Evolutionary conservation across 2,329 filamentous ascomycete species (phyloP).

Genomic region (Basipetospora chlamydospora): DNA sequence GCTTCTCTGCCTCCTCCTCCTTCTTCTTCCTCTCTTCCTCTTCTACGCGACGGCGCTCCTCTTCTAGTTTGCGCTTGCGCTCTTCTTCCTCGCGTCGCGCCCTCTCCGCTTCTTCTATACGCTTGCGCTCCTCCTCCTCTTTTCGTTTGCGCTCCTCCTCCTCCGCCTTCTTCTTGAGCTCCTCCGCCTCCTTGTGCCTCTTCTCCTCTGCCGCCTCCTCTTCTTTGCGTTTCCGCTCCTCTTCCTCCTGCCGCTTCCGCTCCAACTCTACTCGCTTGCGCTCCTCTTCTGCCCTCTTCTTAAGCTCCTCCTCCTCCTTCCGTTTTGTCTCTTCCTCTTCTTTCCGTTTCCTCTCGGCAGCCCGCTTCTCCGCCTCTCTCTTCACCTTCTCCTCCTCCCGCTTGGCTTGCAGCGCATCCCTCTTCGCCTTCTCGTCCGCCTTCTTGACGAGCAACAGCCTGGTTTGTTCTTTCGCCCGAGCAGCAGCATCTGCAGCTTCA

Average conservation of each 20-base stretch:
- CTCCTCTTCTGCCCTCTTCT: conserved; percentile 21
- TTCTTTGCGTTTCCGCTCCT: conserved; percentile 15
- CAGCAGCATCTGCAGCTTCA: too few species aligned
- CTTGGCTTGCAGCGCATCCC: conserved; percentile 10
- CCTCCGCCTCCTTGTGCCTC: conserved; percentile 12
- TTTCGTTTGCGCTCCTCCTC: conserved; percentile 13
- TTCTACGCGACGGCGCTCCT: conserved; percentile 22
- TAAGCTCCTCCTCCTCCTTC: conserved; percentile 18
- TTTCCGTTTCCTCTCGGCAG: conserved; percentile 17
- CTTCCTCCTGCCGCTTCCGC: conserved; percentile 19
- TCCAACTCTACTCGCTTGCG: too few species aligned
- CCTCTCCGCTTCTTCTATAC: conserved; percentile 17
- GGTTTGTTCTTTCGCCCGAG: too few species aligned
- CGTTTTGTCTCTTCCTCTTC: conserved; percentile 14
- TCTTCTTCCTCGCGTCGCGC: conserved; percentile 17
- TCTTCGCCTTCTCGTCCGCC: conserved; percentile 7
- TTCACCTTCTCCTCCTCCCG: conserved; percentile 18
- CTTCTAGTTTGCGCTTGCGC: conserved; percentile 21
- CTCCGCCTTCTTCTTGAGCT: conserved; percentile 11
- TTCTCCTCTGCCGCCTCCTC: conserved; percentile 13
- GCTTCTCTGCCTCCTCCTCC: conserved; percentile 21
- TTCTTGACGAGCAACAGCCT: too few species aligned
- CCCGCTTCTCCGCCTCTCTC: conserved; percentile 20
- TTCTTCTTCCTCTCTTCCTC: conserved; percentile 21
- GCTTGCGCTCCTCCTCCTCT: conserved; percentile 11